These are phyloP conservation scores for Colletotrichum sp. DNA, from an alignment of 2,329 filamentous ascomycete species.

Conservation along the genomic window DNA sequence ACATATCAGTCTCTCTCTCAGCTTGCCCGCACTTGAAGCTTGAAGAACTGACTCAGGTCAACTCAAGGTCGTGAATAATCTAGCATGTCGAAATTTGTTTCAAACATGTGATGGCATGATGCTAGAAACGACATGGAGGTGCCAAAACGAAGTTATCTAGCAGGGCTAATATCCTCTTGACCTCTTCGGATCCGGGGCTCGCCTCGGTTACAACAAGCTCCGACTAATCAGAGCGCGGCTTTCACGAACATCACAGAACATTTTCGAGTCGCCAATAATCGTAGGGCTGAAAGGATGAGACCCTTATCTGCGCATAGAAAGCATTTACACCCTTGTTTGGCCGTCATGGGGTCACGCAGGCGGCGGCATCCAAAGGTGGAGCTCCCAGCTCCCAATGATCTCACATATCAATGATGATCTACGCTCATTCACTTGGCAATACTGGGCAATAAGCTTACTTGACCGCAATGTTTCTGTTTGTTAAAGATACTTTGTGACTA, in stretches of 20 bases:
- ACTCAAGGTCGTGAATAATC: background rate
- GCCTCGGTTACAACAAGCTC: background rate
- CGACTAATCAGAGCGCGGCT: background rate
- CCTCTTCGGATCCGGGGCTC: background rate
- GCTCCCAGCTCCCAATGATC: background rate
- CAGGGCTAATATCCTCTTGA: background rate
- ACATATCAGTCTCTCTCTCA: background rate
- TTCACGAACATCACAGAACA: background rate
- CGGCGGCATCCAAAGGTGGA: background rate
- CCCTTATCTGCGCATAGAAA: background rate
- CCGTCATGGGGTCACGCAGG: background rate
- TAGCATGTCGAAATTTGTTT: background rate
- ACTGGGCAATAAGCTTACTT: background rate
- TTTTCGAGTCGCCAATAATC: background rate
- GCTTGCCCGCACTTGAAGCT: background rate
- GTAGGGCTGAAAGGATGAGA: background rate
- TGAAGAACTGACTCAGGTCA: background rate
- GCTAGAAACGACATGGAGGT: background rate
- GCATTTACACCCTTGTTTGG: background rate
- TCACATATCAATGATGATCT: background rate
- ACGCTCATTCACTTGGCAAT: background rate
- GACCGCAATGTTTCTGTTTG: background rate
- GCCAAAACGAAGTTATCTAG: background rate
- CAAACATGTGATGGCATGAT: background rate
- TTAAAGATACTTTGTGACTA: background rate